phyloP scores from a whole-genome alignment of 441 rosid species.

The Erysimum cheiri region DNA sequence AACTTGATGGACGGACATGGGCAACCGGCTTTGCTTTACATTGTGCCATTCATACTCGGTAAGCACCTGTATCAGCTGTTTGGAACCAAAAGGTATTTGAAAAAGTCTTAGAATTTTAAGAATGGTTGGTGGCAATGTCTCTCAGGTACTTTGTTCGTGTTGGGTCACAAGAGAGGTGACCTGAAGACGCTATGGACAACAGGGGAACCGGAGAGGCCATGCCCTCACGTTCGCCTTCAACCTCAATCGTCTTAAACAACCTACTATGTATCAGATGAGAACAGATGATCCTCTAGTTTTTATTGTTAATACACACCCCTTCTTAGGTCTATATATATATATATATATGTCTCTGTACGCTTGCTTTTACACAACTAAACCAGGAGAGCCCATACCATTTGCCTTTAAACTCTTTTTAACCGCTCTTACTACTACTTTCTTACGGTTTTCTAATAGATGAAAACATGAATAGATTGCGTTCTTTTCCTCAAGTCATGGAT shows the following conservation, averaged over 20 bases:
- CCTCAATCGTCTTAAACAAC: conserved; percentile 24
- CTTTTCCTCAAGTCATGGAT: conserved; percentile 4
- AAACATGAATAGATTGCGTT: neutral
- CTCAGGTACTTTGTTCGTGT: conserved; percentile 79
- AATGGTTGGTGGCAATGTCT: conserved; percentile 12
- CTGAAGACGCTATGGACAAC: conserved; percentile 75
- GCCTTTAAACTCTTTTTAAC: conserved; percentile 28
- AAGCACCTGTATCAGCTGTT: conserved; percentile 31
- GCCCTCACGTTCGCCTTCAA: conserved; percentile 74
- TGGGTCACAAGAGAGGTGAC: conserved; percentile 92
- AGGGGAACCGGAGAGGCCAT: conserved; percentile 78
- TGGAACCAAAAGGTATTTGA: neutral
- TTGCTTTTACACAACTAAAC: conserved; percentile 32
- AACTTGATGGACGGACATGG: conserved; percentile 88
- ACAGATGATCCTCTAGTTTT: conserved; percentile 18
- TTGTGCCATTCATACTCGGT: conserved; percentile 81
- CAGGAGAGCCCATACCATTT: conserved; percentile 20
- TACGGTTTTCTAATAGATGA: neutral
- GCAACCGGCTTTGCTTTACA: conserved; percentile 77
- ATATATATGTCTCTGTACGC: conserved; percentile 25
- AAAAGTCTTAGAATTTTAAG: neutral
- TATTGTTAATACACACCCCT: conserved; percentile 42
- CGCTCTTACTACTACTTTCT: neutral
- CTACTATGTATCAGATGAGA: neutral
- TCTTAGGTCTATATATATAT: conserved; percentile 38